phyloP scores from a whole-genome alignment of 345 rosid species.

The Salix purpurea region DNA sequence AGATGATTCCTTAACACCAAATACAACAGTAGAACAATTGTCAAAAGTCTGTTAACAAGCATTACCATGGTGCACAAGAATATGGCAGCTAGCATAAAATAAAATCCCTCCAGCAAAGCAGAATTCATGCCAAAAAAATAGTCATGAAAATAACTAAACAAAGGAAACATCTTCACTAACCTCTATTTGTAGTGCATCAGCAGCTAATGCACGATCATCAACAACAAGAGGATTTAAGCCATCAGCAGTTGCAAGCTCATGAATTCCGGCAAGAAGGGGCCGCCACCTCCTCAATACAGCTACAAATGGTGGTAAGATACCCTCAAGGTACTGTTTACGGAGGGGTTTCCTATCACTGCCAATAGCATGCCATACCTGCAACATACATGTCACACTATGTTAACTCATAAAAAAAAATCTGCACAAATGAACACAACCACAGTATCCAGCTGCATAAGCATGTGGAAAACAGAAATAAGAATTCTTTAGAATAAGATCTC shows the following conservation, averaged over 20 bases:
- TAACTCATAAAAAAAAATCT: conserved; percentile 13
- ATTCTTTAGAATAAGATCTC: conserved; percentile 7
- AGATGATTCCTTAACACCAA: neutral
- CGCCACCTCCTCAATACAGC: conserved; percentile 98
- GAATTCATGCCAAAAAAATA: neutral
- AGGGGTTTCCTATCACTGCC: conserved; percentile 77
- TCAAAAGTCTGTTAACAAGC: neutral
- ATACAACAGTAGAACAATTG: neutral
- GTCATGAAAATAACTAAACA: neutral
- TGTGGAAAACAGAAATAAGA: conserved; percentile 3
- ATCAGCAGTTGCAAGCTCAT: conserved; percentile 95
- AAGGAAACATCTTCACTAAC: conserved; percentile 28
- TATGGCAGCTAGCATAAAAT: conserved; percentile 2
- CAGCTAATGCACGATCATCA: conserved; percentile 95
- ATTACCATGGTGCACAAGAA: neutral
- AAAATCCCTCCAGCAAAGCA: neutral
- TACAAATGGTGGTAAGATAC: conserved; percentile 92
- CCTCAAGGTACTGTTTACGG: conserved; percentile 89
- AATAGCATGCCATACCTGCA: conserved; percentile 95
- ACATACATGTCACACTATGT: conserved; percentile 17
- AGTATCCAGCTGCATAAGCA: conserved; percentile 10
- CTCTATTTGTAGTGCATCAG: conserved; percentile 88
- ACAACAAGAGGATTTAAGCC: conserved; percentile 92
- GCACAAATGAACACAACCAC: conserved; percentile 8
- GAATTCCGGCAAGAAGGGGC: conserved; percentile 93